Base-by-base conservation (phyloP, 441 rosid genomes). In the Eutrema salsugineum region DNA sequence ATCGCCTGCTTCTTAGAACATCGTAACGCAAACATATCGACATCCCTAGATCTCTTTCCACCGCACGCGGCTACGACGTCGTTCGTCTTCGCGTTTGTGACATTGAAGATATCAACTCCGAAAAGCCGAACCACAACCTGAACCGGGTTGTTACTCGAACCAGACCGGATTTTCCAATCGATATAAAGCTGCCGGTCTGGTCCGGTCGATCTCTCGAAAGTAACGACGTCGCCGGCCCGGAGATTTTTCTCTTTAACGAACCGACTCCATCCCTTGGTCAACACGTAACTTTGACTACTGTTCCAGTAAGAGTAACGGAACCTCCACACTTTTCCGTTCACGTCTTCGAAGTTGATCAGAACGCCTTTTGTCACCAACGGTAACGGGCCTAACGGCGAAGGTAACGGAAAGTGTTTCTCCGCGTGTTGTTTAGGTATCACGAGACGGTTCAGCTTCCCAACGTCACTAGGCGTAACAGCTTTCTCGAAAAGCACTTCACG, bases 371-470 rank as follows among this genome's bases (percentile, higher is more conserved):
- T 75, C 20, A 89, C 97, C 73, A 87, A 86, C 89, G 76, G n/a
- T 19, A 39, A 54, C 91, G 71, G 4, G n/a, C n/a, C n/a, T 19
- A 36, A 28, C 91, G 71, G 2, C 14, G 36, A 47, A 59, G 70
- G 74, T 66, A 84, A 67, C 4, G 97, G 99, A 57, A 94, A 90
- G 78, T 94, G 88, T 72, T 87, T 94, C 81, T 91, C 99, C 3
- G 99, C 97, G 76, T 94, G 94, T 24, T 88, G 97, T 69, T 94
- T 94, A 0, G 96, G 97, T 35, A 91, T 91, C 68, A 94, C 97
- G 22, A 91, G 81, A n/a, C 99, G 91, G 75, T 94, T 94, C 57
- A 94, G 81, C 86, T 94, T 94, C 28, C 98, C 97, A 0, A 94
- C 97, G 56, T 94, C 97, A 79, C 98, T 94, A 0, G 98, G 99